A percentile compares a stretch with the other conserved stretches of the same genome.
These are phyloP conservation scores for Phialocephala subalpina DNA, from an alignment of 2,329 filamentous ascomycete species.

Conservation along the genomic window DNA sequence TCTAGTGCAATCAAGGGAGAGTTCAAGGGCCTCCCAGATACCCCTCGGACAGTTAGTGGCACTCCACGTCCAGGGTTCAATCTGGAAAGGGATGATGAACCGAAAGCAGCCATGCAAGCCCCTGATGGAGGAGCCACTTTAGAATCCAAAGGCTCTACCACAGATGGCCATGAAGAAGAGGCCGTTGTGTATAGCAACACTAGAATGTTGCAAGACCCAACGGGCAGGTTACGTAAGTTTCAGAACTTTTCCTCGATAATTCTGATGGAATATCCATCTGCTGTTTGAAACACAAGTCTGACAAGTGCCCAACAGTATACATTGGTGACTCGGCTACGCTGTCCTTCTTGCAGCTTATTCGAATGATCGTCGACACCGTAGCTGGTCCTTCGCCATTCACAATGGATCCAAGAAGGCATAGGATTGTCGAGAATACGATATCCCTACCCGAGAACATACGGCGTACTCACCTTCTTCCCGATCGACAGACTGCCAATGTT, in stretches of 20 bases:
- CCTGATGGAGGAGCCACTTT: background rate
- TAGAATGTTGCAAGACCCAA: conserved; percentile 67
- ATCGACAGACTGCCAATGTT: conserved; percentile 60
- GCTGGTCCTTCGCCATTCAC: conserved; percentile 39
- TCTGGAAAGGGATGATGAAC: background rate
- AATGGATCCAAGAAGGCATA: conserved; percentile 35
- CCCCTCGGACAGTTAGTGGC: background rate
- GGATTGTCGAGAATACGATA: conserved; percentile 36
- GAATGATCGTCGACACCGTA: conserved; percentile 38
- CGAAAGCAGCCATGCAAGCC: background rate
- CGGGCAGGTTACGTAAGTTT: conserved; percentile 61
- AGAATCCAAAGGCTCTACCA: background rate
- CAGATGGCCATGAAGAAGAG: conserved; percentile 59
- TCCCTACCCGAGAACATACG: conserved; percentile 54
- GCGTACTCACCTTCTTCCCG: conserved; percentile 62
- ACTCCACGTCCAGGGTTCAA: background rate
- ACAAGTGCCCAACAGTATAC: conserved; percentile 33
- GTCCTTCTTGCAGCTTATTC: conserved; percentile 40
- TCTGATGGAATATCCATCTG: background rate
- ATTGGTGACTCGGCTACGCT: conserved; percentile 40
- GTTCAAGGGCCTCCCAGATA: background rate
- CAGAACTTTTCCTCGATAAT: background rate
- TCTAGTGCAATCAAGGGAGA: background rate
- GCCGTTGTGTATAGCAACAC: conserved; percentile 61
- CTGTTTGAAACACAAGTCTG: background rate